Evolutionary conservation across 148 eudicot species (phyloP).

Genomic region (Vaccinium vitisidaea): DNA sequence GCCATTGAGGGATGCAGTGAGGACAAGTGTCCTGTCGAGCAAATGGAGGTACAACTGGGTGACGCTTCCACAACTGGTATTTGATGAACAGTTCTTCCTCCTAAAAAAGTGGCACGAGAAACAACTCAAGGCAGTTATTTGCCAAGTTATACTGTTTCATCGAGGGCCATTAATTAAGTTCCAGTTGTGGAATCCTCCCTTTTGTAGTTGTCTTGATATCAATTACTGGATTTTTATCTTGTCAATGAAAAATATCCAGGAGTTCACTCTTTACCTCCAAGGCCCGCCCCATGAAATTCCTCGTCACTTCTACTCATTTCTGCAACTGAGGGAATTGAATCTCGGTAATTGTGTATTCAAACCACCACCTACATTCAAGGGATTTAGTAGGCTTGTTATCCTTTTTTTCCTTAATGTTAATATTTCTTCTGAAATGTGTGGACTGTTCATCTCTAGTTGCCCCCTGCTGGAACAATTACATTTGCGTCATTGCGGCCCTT

Average conservation of each 20-base stretch:
- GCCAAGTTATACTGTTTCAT: constrained; percentile 11
- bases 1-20: not conserved
- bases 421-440: not conserved
- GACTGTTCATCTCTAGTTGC: constrained; percentile 13
- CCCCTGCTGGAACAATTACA: constrained; percentile 5
- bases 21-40: not conserved
- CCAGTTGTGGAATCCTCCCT: not conserved
- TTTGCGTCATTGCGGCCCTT: not conserved
- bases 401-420: not conserved
- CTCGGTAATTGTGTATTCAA: not conserved
- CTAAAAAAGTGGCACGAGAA: not conserved
- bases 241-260: not conserved
- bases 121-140: not conserved
- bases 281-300: not conserved
- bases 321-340: not conserved
- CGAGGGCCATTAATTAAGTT: constrained; percentile 11
- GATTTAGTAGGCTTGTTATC: constrained; percentile 3
- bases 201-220: not conserved
- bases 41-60: not conserved
- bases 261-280: not conserved
- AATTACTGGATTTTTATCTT: not conserved
- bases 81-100: not conserved
- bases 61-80: not conserved
- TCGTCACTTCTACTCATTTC: not conserved
- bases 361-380: not conserved